Evolutionary conservation across 2,329 filamentous ascomycete species (phyloP), one percentile per base, ranked within the genome.

Genomic region (Xylaria sp.): DNA sequence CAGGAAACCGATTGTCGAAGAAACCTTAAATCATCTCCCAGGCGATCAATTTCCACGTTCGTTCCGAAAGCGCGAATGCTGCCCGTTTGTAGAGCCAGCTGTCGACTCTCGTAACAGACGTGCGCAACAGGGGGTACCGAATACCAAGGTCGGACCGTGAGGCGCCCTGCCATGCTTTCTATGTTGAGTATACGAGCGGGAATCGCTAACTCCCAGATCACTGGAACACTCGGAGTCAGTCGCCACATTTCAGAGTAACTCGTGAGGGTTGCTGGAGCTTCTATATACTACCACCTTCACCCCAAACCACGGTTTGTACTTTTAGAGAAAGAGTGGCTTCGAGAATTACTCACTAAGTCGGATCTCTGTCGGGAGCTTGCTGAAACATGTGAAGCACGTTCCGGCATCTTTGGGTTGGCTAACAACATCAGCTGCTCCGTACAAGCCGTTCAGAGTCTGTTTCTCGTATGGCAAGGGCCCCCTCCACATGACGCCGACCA

Each of bases 341-440:
- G 11, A 56, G 20, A 38, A 15, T 15, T 23, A 38, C 53, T 23
- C 13, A 56, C 53, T 44, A 4, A 23, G n/a, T 13, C 40, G 36
- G 17, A 63, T 36, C 49, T 56, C 60, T 15, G n/a, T 1, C 9
- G 49, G 60, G 20, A 57, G 38, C 40, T 31, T 59, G 20, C 20
- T 33, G 15, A 62, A 65, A 40, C 28, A 65, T 20, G 40, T 31
- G n/a, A 59, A 65, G 31, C 20, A 13, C 20, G 20, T 20, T 44
- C n/a, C 17, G 15, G 46, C 11, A 3, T 53, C 26, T 33, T 53
- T 38, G 31, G 31, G n/a, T 56, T 38, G 53, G 5, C 4, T 15
- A 38, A 20, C 6, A n/a, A 17, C 9, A 53, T 10, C 28, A 6
- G 15, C 15, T 33, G 26, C 1, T n/a, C 9, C 26, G 4, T 17